These are phyloP conservation scores for Misopates orontium DNA, from an alignment of 257 asterid species.

Conservation along the genomic window DNA sequence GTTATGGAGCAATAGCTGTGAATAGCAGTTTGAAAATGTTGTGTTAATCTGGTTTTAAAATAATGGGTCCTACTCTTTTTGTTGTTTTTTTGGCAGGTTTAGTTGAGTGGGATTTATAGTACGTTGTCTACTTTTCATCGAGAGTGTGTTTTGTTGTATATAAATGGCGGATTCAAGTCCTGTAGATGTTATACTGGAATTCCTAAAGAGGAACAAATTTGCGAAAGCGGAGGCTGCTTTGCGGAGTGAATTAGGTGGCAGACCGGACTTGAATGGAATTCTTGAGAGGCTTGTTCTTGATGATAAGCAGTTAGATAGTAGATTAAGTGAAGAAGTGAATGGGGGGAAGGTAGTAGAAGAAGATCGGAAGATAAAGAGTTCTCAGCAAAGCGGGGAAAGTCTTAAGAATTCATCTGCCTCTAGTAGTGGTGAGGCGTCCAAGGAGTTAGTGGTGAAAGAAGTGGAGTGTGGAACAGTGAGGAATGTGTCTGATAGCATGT, in stretches of 20 bases:
- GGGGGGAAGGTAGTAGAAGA: constrained; percentile 44
- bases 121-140: constrained; percentile 24
- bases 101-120: constrained; percentile 33
- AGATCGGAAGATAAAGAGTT: constrained; percentile 31
- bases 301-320: constrained; percentile 51
- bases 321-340: constrained; percentile 48
- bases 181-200: constrained; percentile 78
- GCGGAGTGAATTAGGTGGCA: constrained; percentile 68
- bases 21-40: constrained; percentile 15
- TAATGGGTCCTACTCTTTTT: constrained; percentile 26
- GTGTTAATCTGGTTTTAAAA: constrained; percentile 7
- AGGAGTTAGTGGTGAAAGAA: constrained; percentile 90
- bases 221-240: constrained; percentile 90
- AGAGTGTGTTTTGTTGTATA: constrained; percentile 19
- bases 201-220: constrained; percentile 69
- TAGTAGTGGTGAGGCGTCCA: constrained; percentile 46
- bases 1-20: neutral
- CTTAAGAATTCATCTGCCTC: constrained; percentile 36
- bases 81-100: constrained; percentile 46
- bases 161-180: constrained; percentile 74
- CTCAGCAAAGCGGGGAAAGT: constrained; percentile 38
- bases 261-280: constrained; percentile 61
- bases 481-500: constrained; percentile 56
- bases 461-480: constrained; percentile 67
- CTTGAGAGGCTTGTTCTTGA: constrained; percentile 64